phyloP scores from a whole-genome alignment of 108 stramenopile genomes.

The Ochromonas danica region DNA sequence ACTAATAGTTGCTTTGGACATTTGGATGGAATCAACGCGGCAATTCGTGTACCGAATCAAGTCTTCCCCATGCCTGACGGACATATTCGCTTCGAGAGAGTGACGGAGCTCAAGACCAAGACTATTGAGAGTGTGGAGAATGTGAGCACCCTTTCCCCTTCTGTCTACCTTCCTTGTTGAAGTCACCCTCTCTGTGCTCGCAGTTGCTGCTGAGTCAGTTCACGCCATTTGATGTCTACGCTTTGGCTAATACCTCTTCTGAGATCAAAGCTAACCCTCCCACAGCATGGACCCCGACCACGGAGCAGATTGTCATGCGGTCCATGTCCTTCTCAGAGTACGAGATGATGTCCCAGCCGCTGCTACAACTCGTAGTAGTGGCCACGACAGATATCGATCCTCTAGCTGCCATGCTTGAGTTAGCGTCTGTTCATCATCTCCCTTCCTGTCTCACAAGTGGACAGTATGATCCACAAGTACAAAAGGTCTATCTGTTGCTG shows the following conservation, averaged over 20 bases:
- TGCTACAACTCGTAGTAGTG: slow-evolving; percentile 3
- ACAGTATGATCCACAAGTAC: slow-evolving; percentile 28
- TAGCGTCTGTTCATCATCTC: slow-evolving; percentile 16
- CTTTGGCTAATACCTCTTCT: not conserved
- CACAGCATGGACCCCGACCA: slow-evolving; percentile 8
- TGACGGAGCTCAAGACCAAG: not conserved
- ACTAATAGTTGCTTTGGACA: slow-evolving; percentile 17
- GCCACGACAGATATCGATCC: slow-evolving; percentile 32
- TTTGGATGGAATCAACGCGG: slow-evolving; percentile 28
- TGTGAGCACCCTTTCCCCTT: slow-evolving; percentile 3
- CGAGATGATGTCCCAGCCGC: slow-evolving; percentile 25
- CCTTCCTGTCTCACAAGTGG: slow-evolving; percentile 28
- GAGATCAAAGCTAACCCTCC: slow-evolving; percentile 26
- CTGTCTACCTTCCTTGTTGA: slow-evolving; percentile 27
- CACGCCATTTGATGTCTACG: not conserved
- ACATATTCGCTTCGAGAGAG: slow-evolving; percentile 27
- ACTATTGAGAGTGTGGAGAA: not conserved
- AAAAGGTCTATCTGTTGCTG: slow-evolving; percentile 15
- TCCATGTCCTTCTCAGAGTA: slow-evolving; percentile 31
- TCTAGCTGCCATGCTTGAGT: slow-evolving; percentile 25
- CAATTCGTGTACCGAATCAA: not conserved
- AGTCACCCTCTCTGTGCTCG: not conserved
- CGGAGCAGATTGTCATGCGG: slow-evolving; percentile 2
- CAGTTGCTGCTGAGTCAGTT: not conserved
- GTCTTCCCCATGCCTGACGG: not conserved